Evolutionary conservation across 2,329 filamentous ascomycete genomes (phyloP).

Genomic region (Monilinia fructigena): DNA sequence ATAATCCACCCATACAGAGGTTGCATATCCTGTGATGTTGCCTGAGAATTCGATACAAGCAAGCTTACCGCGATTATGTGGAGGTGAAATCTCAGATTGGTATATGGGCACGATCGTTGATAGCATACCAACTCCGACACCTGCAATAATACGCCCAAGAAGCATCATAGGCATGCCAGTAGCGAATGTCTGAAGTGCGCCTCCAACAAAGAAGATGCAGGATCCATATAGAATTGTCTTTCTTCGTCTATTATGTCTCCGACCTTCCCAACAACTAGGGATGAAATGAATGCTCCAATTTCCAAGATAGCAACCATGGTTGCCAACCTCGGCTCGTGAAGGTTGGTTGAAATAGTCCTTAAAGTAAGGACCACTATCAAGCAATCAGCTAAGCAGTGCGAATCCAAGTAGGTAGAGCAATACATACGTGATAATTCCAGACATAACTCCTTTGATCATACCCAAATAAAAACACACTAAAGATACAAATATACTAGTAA

Average conservation of each 20-base stretch:
- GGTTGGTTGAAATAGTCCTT: constrained; percentile 91
- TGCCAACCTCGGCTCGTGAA: constrained; percentile 81
- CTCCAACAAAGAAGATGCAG: constrained; percentile 80
- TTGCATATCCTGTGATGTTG: constrained; percentile 93
- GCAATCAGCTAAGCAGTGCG: constrained; percentile 27
- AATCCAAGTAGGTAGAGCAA: not conserved
- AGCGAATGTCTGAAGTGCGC: constrained; percentile 79
- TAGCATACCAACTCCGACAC: constrained; percentile 81
- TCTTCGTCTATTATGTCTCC: constrained; percentile 86
- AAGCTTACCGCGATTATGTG: constrained; percentile 91
- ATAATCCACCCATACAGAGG: constrained; percentile 98
- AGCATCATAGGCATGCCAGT: constrained; percentile 88
- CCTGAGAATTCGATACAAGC: constrained; percentile 98
- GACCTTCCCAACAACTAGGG: constrained; percentile 78
- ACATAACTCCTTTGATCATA: constrained; percentile 91
- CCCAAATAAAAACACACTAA: constrained; percentile 82
- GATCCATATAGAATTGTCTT: constrained; percentile 93
- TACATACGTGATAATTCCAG: constrained; percentile 64
- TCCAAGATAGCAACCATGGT: constrained; percentile 98
- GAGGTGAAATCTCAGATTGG: constrained; percentile 92
- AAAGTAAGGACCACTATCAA: constrained; percentile 74
- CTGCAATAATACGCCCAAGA: constrained; percentile 77
- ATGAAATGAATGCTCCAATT: constrained; percentile 88
- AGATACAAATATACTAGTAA: constrained; percentile 88
- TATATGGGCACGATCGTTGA: constrained; percentile 93